Conservation (phyloP, 768 basidiomycete genomes). For the Coprinopsis cinerea region DNA sequence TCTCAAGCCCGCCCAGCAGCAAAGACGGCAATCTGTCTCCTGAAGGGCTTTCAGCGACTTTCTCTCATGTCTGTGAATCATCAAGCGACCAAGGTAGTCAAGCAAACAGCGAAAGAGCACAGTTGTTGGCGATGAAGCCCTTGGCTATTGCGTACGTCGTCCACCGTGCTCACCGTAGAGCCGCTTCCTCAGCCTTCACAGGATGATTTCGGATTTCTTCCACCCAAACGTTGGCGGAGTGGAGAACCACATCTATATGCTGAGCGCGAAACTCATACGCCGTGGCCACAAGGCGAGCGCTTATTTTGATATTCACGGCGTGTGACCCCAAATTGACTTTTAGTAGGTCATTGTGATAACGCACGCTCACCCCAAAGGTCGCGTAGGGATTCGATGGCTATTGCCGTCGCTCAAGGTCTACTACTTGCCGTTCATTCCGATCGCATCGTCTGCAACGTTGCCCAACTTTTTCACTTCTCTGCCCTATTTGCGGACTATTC, state of each 20-base stretch:
- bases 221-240: slow-evolving; percentile 92
- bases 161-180: too few relatives aligned
- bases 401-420: slow-evolving; percentile 87
- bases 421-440: slow-evolving; percentile 84
- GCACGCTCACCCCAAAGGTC: slow-evolving; percentile 81
- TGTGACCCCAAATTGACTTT: slow-evolving; percentile 1
- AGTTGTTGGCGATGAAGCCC: slow-evolving; percentile 10
- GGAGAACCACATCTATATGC: slow-evolving; percentile 93
- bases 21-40: too few relatives aligned
- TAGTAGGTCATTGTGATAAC: slow-evolving; percentile 88
- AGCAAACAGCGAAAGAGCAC: neutral
- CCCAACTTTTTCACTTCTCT: slow-evolving; percentile 92
- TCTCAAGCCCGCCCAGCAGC: too few relatives aligned
- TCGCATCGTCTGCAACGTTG: slow-evolving; percentile 87
- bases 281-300: slow-evolving; percentile 78
- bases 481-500: slow-evolving; percentile 86
- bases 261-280: slow-evolving; percentile 74
- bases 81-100: neutral
- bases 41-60: neutral
- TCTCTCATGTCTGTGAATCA: neutral
- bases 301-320: neutral
- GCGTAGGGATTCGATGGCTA: slow-evolving; percentile 88
- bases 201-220: slow-evolving; percentile 98
- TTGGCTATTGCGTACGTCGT: slow-evolving; percentile 21
- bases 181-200: too few relatives aligned